Evolutionary conservation across 1,139 yeast genomes (phyloP).

Genomic region (Pichia cactophila): DNA sequence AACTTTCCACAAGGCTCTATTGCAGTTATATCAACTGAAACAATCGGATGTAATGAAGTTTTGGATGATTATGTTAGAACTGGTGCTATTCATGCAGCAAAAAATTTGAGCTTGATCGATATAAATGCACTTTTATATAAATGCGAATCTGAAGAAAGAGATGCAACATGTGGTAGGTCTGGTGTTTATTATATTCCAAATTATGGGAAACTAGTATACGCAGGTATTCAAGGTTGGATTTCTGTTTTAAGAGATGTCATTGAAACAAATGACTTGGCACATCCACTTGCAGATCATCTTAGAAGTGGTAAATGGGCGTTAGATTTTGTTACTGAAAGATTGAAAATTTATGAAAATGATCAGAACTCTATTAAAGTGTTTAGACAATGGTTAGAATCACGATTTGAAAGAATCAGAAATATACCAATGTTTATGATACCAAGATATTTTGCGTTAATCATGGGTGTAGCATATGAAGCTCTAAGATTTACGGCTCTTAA

Average conservation of each 20-base stretch:
- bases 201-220: slow-evolving; percentile 67
- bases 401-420: slow-evolving; percentile 56
- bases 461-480: slow-evolving; percentile 80
- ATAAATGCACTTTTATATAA: slow-evolving; percentile 69
- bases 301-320: slow-evolving; percentile 87
- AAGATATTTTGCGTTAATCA: slow-evolving; percentile 71
- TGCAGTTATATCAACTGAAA: slow-evolving; percentile 67
- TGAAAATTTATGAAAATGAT: slow-evolving; percentile 42
- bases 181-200: slow-evolving; percentile 73
- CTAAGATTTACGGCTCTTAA: slow-evolving; percentile 60
- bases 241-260: slow-evolving; percentile 59
- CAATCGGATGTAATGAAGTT: slow-evolving; percentile 47
- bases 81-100: slow-evolving; percentile 72
- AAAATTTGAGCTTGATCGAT: slow-evolving; percentile 53
- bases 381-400: slow-evolving; percentile 58
- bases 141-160: slow-evolving; percentile 85
- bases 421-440: slow-evolving; percentile 82
- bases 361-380: slow-evolving; percentile 31
- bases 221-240: slow-evolving; percentile 93
- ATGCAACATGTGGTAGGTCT: slow-evolving; percentile 59
- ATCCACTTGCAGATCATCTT: slow-evolving; percentile 73
- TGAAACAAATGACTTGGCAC: slow-evolving; percentile 68
- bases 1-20: slow-evolving; percentile 85
- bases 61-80: slow-evolving; percentile 58
- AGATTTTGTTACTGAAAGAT: slow-evolving; percentile 62